phyloP scores from a whole-genome alignment of 495 filamentous ascomycete species.

The Penicillium atrosanguineum region DNA sequence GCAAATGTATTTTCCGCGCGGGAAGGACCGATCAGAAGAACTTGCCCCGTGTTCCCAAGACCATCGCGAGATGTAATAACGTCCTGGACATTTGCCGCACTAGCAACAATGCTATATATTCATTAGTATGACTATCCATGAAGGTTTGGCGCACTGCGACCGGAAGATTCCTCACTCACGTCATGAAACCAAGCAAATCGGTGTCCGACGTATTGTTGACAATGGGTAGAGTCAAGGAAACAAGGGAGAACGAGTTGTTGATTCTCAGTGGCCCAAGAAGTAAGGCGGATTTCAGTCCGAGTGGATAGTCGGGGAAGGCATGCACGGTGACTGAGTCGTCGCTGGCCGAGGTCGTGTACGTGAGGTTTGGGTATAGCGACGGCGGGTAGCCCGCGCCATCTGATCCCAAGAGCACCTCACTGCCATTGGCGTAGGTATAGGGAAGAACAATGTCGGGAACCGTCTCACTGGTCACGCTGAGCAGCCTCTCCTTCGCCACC shows the following conservation, averaged over 20 bases:
- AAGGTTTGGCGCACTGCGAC: neutral
- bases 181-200: constrained; percentile 70
- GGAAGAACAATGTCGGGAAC: constrained; percentile 54
- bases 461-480: constrained; percentile 58
- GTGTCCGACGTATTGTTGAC: constrained; percentile 56
- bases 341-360: constrained; percentile 44
- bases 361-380: constrained; percentile 71
- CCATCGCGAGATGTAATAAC: constrained; percentile 63
- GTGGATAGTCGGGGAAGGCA: constrained; percentile 43
- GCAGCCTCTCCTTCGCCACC: constrained; percentile 39
- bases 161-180: constrained; percentile 17
- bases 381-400: constrained; percentile 60
- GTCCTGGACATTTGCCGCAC: constrained; percentile 54
- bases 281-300: constrained; percentile 52
- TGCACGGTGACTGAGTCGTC: constrained; percentile 27
- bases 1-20: constrained; percentile 64
- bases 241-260: constrained; percentile 67
- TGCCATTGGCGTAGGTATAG: constrained; percentile 55
- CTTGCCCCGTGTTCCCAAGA: constrained; percentile 61
- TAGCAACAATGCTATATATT: constrained; percentile 57
- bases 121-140: constrained; percentile 1
- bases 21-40: constrained; percentile 65
- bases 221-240: constrained; percentile 78
- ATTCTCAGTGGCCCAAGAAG: constrained; percentile 66
- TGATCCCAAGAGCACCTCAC: constrained; percentile 56